These are phyloP conservation scores for Cercospora sesami DNA, from an alignment of 2,329 filamentous ascomycete species.

Conservation along the genomic window DNA sequence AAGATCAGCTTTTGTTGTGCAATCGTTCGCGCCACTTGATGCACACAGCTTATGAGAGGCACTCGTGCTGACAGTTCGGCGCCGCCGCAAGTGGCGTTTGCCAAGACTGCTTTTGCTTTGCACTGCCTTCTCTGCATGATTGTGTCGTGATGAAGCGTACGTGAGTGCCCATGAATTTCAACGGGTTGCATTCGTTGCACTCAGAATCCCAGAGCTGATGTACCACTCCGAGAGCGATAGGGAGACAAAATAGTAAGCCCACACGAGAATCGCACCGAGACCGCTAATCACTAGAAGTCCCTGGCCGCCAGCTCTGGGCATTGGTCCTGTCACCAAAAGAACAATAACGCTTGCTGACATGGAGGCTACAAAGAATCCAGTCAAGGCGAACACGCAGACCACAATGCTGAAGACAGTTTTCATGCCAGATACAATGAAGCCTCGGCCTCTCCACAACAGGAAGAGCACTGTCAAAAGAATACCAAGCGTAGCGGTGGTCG, in stretches of 20 bases:
- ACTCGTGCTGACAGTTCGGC: not conserved
- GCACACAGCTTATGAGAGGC: not conserved
- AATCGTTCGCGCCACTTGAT: not conserved
- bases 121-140: not conserved
- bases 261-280: not conserved
- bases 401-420: not conserved
- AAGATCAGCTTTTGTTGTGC: not conserved
- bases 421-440: not conserved
- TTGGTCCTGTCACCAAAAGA: not conserved
- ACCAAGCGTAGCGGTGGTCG: not conserved
- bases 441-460: not conserved
- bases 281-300: not conserved
- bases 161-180: not conserved
- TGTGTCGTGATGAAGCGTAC: not conserved
- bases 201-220: not conserved
- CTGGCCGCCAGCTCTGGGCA: not conserved
- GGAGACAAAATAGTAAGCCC: not conserved
- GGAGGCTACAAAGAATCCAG: not conserved
- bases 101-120: not conserved
- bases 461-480: not conserved
- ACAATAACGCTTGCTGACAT: not conserved
- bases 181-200: not conserved
- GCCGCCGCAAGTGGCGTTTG: not conserved
- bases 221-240: not conserved
- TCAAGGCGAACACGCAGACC: not conserved